Conservation (phyloP, 148 eudicot species). For the Camellia japonica region DNA sequence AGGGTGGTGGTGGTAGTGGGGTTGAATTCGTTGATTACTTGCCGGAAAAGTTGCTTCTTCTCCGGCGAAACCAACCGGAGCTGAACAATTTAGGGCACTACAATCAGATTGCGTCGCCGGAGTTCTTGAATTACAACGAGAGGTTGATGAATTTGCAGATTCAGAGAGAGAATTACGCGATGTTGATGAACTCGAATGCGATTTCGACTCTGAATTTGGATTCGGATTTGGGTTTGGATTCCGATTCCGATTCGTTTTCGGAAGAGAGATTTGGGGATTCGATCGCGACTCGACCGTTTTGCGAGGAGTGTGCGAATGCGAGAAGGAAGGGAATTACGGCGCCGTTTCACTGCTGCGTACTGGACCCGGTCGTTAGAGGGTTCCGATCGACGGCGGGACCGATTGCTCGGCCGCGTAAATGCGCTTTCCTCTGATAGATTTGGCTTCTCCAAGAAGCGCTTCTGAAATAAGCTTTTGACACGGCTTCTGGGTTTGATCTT, state of each 20-base stretch:
- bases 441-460: neutral
- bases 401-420: constrained; percentile 39
- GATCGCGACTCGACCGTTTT: constrained; percentile 3
- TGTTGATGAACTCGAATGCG: constrained; percentile 30
- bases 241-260: constrained; percentile 9
- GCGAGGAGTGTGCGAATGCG: constrained; percentile 38
- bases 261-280: constrained; percentile 17
- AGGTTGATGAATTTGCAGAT: constrained; percentile 28
- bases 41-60: constrained; percentile 25
- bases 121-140: constrained; percentile 13
- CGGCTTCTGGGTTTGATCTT: neutral
- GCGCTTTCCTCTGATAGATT: neutral
- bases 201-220: constrained; percentile 14
- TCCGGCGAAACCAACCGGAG: constrained; percentile 20
- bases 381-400: constrained; percentile 49
- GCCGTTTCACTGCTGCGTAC: constrained; percentile 52
- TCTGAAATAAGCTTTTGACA: neutral
- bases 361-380: constrained; percentile 35
- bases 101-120: neutral
- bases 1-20: neutral
- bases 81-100: neutral
- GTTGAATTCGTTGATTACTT: constrained; percentile 18
- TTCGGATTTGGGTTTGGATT: constrained; percentile 20
- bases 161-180: constrained; percentile 33
- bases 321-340: constrained; percentile 15